Conservation (phyloP, 2,329 filamentous ascomycete species). For the Fusarium lateritium region DNA sequence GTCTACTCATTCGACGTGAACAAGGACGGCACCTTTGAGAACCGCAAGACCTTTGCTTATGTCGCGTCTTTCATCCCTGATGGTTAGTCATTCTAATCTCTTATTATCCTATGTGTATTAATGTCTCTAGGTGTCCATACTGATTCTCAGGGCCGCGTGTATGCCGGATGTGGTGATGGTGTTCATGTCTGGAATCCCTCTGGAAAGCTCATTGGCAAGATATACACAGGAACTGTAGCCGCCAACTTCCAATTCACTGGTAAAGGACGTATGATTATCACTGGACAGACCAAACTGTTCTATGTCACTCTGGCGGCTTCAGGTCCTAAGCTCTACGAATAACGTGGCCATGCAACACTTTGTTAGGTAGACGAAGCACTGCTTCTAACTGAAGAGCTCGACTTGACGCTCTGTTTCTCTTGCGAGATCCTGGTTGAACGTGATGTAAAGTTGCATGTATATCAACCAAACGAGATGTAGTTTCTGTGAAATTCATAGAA, state of each 20-base stretch:
- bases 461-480: too few relatives aligned
- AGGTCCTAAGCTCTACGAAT: constrained; percentile 19
- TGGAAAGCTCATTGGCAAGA: constrained; percentile 68
- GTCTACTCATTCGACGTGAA: constrained; percentile 64
- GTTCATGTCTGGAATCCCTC: constrained; percentile 64
- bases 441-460: too few relatives aligned
- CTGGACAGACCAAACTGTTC: constrained; percentile 54
- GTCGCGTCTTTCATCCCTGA: constrained; percentile 69
- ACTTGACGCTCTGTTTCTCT: too few relatives aligned
- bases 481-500: too few relatives aligned
- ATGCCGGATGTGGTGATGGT: constrained; percentile 64
- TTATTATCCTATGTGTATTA: background rate
- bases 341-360: rapidly evolving
- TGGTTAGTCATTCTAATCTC: constrained; percentile 55
- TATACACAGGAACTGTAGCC: constrained; percentile 62
- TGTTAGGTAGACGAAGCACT: background rate
- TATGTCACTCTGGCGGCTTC: constrained; percentile 45
- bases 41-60: constrained; percentile 70
- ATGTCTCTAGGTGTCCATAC: constrained; percentile 64
- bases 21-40: constrained; percentile 61
- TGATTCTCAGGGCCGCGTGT: constrained; percentile 70
- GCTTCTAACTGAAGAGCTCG: background rate
- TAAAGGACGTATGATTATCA: constrained; percentile 54
- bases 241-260: constrained; percentile 64
- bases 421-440: background rate